Base-by-base conservation (phyloP, 169 alveolate genomes). In the Amoebophrya sp. region DNA sequence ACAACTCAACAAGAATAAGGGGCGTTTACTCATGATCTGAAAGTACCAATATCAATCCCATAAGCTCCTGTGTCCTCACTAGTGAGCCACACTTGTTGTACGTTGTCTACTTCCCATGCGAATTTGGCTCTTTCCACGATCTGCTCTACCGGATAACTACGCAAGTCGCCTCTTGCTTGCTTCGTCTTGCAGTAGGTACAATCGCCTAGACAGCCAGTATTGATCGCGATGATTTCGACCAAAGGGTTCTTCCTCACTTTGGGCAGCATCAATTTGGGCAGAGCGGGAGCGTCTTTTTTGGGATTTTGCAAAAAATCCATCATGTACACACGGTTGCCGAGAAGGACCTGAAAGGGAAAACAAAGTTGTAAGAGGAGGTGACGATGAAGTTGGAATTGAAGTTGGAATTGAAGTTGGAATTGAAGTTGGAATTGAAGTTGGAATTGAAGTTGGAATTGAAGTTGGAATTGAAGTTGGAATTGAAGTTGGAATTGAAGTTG, bases 131-230 rank as follows among this genome's bases (percentile, higher is more conserved):
- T 95, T 33, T 94, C 96, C 41, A 98, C 95, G 23, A 98, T 98
- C 23, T 97, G 98, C 89, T 95, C 97, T 76, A 97, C 96, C 39
- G 95, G 94, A 94, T 98, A 98, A 78, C 99, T 96, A 12, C 98
- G 98, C 55, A 98, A 95, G 78, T 97, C 97, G 0, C 99, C 99
- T 94, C 95, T 54, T 29, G 99, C 99, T 92, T 98, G 99, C 95
- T 97, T 97, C 41, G 99, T 98, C 93, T 98, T 98, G 95, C 99
- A 98, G 93, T 97, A 98, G 10, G 99, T 98, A 94, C 99, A 98
- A 91, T 97, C 96, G 89, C 99, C 99, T 41, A 98, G 95, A 90
- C 99, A 98, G 18, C 99, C 99, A 41, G 99, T 97, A 93, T 97
- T 96, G 91, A 98, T 93, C 24, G 99, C 55, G 41, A 89, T 89